Evolutionary conservation across 2,329 filamentous ascomycete genomes (phyloP), one percentile per base, ranked within the genome.

Genomic region (Lasiodiplodia citricola): DNA sequence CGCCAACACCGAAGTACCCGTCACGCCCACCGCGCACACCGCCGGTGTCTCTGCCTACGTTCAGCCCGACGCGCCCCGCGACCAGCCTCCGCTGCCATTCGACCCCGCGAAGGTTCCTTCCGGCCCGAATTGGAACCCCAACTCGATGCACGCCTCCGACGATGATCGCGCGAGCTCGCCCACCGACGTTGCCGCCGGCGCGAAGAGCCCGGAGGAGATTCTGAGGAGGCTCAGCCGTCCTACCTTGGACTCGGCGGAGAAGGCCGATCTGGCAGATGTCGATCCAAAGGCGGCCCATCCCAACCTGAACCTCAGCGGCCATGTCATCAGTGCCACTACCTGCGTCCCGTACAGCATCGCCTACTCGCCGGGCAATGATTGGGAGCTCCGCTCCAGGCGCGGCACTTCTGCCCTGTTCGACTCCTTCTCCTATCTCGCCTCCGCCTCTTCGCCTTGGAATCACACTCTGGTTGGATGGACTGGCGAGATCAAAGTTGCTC

Each of bases 391-490:
- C 74, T 85, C 89, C 70, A 92, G 94, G 31, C 91, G 91, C 70
- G 95, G 95, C 67, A 95, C 94, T 69, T 97, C 95, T 14, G 94
- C 95, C 18, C 87, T 98, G 41, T 96, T 96, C 81, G 94, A 97
- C 79, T 94, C 94, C 11, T 94, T 98, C 76, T 88, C 91, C 68
- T 91, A 96, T 80, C 88, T 98, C 55, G 92, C 94, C 3, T 96
- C 94, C n/a, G 86, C 91, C 68, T 87, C 91, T 54, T 90, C 91
- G 2, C 90, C 91, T 23, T 98, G 94, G 94, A 93, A 94, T 74
- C 95, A 97, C 82, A 96, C 91, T 0, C 87, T 97, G 6, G 92
- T 98, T 66, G 94, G 93, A 56, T 98, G 95, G 95, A 97, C 95
- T 3, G 95, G 95, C 69, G 95, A 98, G 70, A 83, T 85, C 50